phyloP scores from a whole-genome alignment of 177 flowering plant genomes.

The Vitis hybrid region DNA sequence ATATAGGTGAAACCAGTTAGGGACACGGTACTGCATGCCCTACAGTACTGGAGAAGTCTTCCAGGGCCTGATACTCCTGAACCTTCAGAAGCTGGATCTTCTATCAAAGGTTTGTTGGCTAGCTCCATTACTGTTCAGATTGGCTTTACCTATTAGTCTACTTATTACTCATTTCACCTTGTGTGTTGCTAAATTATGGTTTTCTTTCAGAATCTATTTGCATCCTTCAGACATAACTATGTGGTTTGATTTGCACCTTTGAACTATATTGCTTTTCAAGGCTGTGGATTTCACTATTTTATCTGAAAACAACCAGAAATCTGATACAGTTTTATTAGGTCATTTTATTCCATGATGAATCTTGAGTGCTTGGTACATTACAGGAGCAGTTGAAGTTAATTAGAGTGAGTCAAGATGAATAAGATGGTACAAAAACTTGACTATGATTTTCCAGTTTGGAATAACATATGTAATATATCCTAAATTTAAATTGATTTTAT shows the following conservation, averaged over 20 bases:
- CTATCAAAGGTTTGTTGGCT: conserved; percentile 57
- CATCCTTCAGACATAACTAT: not conserved
- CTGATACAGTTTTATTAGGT: not conserved
- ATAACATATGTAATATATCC: too few relatives aligned
- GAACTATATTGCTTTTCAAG: conserved; percentile 1
- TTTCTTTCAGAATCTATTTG: not conserved
- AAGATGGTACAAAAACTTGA: too few relatives aligned
- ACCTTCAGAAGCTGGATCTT: conserved; percentile 80
- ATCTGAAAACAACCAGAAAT: not conserved
- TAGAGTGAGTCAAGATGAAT: too few relatives aligned
- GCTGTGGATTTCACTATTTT: not conserved
- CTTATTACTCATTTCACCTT: not conserved
- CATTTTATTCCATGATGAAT: not conserved
- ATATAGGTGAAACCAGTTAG: conserved; percentile 92
- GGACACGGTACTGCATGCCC: conserved; percentile 67
- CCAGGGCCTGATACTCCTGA: conserved; percentile 55
- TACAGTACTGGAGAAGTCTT: conserved; percentile 68
- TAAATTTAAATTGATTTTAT: too few relatives aligned
- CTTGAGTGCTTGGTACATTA: not conserved
- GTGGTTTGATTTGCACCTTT: not conserved
- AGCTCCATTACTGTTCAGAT: not conserved
- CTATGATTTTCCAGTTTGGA: too few relatives aligned
- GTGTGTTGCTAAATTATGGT: not conserved
- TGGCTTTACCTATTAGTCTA: not conserved
- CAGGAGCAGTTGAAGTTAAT: too few relatives aligned